Conservation (phyloP, 1,284 basidiomycete genomes). For the Leccinum griseonigrum region DNA sequence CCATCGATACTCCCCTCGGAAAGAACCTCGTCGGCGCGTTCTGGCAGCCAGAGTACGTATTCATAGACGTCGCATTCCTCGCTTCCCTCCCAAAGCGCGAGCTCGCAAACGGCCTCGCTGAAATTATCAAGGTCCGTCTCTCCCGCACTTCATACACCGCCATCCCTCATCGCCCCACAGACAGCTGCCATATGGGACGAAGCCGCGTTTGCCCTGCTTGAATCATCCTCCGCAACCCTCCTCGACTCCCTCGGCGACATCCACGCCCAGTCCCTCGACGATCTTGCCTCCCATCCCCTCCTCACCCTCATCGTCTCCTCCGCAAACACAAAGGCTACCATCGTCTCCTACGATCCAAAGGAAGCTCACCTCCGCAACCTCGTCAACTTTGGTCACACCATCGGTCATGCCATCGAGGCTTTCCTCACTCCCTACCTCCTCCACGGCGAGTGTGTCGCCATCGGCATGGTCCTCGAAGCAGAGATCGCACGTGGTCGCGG, state of each 20-base stretch:
- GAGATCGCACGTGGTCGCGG: conserved; percentile 89
- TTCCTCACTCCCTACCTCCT: conserved; percentile 88
- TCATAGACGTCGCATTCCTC: conserved; percentile 96
- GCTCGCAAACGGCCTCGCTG: conserved; percentile 98
- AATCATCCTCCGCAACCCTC: conserved; percentile 73
- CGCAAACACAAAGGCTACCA: conserved; percentile 90
- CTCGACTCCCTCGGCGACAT: conserved; percentile 63
- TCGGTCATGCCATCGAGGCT: conserved; percentile 95
- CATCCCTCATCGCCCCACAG: conserved; percentile 40
- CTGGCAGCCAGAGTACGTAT: conserved; percentile 97
- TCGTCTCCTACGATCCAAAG: conserved; percentile 92
- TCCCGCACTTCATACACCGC: conserved; percentile 1
- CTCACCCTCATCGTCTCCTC: conserved; percentile 85
- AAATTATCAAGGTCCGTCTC: conserved; percentile 84
- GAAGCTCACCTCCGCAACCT: conserved; percentile 95
- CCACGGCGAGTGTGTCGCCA: conserved; percentile 90
- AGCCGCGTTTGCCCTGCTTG: conserved; percentile 80
- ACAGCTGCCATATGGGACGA: conserved; percentile 97
- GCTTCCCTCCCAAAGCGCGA: conserved; percentile 91
- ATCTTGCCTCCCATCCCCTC: conserved; percentile 75
- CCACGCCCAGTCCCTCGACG: conserved; percentile 60
- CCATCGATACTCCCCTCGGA: conserved; percentile 94
- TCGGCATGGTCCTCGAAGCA: conserved; percentile 94
- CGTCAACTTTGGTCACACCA: conserved; percentile 96
- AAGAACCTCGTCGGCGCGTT: conserved; percentile 99